Conservation (phyloP, 2,329 filamentous ascomycete genomes). For the Sclerotinia sclerotiorum region DNA sequence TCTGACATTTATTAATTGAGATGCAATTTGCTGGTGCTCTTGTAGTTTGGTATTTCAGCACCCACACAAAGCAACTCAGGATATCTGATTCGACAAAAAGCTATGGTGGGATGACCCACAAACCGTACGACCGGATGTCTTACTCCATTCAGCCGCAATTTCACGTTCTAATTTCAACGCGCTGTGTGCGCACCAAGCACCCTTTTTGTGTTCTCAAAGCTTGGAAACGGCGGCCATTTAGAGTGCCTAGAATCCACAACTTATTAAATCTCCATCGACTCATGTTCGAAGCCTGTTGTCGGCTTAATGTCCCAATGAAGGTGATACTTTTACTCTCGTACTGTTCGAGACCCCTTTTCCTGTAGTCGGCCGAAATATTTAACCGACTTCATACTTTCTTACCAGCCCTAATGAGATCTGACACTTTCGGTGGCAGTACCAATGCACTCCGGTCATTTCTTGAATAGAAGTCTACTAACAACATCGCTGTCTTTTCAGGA, state of each 20-base stretch:
- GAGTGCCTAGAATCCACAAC: background rate
- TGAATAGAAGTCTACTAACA: constrained; percentile 86
- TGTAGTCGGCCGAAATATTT: background rate
- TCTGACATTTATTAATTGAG: background rate
- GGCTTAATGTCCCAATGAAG: background rate
- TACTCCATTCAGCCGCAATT: constrained; percentile 7
- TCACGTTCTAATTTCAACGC: background rate
- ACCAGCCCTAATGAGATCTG: constrained; percentile 64
- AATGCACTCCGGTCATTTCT: constrained; percentile 84
- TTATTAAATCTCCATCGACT: background rate
- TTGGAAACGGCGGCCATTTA: background rate
- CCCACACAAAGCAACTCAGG: background rate
- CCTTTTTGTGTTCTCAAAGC: background rate
- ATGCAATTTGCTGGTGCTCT: background rate
- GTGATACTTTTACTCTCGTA: background rate
- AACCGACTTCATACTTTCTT: constrained; percentile 50
- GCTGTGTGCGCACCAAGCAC: constrained; percentile 1
- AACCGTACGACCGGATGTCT: background rate
- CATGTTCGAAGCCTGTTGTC: background rate
- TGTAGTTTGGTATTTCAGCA: background rate
- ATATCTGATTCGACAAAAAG: background rate
- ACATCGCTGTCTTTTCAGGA: constrained; percentile 81
- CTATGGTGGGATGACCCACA: constrained; percentile 10
- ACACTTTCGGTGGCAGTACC: constrained; percentile 89
- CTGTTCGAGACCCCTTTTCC: background rate